A percentile compares a stretch with the other conserved stretches of the same genome.
Conservation (phyloP, 2,329 filamentous ascomycete genomes). For the Monosporascus cannonballus region DNA sequence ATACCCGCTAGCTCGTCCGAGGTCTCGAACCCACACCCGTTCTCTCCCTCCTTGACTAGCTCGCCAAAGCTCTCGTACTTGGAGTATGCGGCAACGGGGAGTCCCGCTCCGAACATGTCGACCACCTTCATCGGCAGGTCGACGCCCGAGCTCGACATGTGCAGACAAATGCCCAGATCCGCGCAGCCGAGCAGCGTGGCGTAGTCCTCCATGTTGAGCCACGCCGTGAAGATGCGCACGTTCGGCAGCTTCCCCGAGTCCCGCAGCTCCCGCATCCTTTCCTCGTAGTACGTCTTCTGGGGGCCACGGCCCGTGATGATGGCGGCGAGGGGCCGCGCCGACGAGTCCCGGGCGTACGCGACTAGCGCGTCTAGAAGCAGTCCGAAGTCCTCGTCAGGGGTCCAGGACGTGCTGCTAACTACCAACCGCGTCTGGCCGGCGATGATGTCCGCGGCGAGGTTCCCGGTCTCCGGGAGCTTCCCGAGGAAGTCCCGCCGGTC, state of each 20-base stretch:
- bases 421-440: conserved; percentile 59
- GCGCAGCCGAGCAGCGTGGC: conserved; percentile 76
- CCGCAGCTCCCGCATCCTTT: conserved; percentile 56
- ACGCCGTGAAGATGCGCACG: conserved; percentile 72
- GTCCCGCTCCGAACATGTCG: conserved; percentile 93
- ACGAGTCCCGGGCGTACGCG: conserved; percentile 53
- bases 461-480: conserved; percentile 57
- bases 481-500: conserved; percentile 56
- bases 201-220: conserved; percentile 80
- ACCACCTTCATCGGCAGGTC: conserved; percentile 99
- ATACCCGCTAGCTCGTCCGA: conserved; percentile 58
- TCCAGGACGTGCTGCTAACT: conserved; percentile 96
- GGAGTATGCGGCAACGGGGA: conserved; percentile 84
- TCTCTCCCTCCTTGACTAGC: conserved; percentile 79
- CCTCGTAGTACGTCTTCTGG: conserved; percentile 69
- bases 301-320: conserved; percentile 95
- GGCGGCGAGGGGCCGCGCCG: conserved; percentile 63
- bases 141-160: conserved; percentile 89
- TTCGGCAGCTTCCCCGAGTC: conserved; percentile 57
- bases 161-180: conserved; percentile 84
- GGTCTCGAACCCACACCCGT: conserved; percentile 79
- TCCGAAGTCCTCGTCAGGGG: conserved; percentile 90
- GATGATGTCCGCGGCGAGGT: conserved; percentile 53
- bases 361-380: conserved; percentile 79
- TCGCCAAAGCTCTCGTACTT: conserved; percentile 85